phyloP scores from a whole-genome alignment of 768 basidiomycete species.

The Neoboletus subvelutipes region DNA sequence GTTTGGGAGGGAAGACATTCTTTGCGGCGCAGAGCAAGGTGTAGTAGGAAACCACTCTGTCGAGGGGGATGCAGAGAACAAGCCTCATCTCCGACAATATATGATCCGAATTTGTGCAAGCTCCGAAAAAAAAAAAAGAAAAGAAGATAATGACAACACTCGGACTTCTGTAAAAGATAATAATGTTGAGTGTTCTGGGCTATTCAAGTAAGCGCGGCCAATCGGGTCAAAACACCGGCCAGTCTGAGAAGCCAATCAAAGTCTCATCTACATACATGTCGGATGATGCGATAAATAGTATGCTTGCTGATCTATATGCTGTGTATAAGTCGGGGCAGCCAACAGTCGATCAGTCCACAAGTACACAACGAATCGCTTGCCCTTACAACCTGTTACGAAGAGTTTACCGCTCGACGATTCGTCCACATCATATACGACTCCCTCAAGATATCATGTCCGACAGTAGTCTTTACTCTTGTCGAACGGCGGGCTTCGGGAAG shows the following conservation, averaged over 20 bases:
- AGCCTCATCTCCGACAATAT: background rate
- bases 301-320: constrained; percentile 22
- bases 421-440: constrained; percentile 90
- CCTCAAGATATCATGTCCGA: constrained; percentile 62
- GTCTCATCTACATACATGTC: constrained; percentile 11
- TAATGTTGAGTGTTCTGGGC: background rate
- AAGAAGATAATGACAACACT: background rate
- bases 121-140: background rate
- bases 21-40: background rate
- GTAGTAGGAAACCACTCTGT: background rate
- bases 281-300: constrained; percentile 22
- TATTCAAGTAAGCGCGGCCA: constrained; percentile 1
- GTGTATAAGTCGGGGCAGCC: constrained; percentile 8
- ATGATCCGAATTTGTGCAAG: background rate
- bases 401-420: constrained; percentile 67
- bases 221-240: constrained; percentile 1
- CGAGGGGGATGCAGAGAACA: background rate
- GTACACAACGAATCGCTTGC: constrained; percentile 7
- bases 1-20: constrained; percentile 50
- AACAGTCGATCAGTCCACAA: constrained; percentile 6
- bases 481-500: constrained; percentile 81
- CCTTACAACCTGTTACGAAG: constrained; percentile 15
- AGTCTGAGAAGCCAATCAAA: background rate
- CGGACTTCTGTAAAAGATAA: too few relatives aligned
- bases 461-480: constrained; percentile 59